Evolutionary conservation across 129 eudicot species (phyloP).

Genomic region (Artemisia annua): DNA sequence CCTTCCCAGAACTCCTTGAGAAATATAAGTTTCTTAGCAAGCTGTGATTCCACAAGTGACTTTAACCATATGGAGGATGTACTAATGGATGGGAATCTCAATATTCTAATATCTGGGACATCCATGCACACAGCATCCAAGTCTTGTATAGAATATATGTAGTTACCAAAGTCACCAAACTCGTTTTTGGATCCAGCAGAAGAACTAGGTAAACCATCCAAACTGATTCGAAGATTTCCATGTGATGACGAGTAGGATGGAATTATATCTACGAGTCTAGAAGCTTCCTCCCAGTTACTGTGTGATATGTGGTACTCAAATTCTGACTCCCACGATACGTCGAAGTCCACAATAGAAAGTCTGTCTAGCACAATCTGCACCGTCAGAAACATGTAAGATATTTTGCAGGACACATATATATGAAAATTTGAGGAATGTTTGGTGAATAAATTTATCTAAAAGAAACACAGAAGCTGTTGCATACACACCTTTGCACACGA

Average conservation of each 20-base stretch:
- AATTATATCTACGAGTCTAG: conserved; percentile 65
- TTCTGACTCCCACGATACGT: conserved; percentile 89
- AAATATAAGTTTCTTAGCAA: conserved; percentile 68
- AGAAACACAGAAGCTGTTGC: too few species aligned
- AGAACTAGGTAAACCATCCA: conserved; percentile 64
- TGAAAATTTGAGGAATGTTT: too few species aligned
- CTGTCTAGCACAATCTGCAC: conserved; percentile 85
- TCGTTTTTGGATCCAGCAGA: conserved; percentile 51
- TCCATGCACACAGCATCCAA: conserved; percentile 78
- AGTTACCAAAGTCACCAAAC: conserved; percentile 50
- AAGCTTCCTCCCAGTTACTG: conserved; percentile 76
- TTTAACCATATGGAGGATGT: conserved; percentile 76
- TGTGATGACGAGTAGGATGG: conserved; percentile 62
- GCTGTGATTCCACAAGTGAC: conserved; percentile 66
- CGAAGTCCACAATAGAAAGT: conserved; percentile 66
- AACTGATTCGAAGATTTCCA: conserved; percentile 71
- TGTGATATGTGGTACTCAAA: conserved; percentile 88
- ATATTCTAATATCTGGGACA: conserved; percentile 56
- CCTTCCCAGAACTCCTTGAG: conserved; percentile 80
- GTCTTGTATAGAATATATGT: conserved; percentile 66
- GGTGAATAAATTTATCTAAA: too few species aligned
- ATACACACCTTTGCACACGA: too few species aligned
- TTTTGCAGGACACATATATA: background rate
- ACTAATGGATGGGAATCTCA: conserved; percentile 51
- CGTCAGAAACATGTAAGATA: conserved; percentile 23